These are phyloP conservation scores for Brassica rapa DNA, from an alignment of 345 rosid genomes.

Conservation along the genomic window DNA sequence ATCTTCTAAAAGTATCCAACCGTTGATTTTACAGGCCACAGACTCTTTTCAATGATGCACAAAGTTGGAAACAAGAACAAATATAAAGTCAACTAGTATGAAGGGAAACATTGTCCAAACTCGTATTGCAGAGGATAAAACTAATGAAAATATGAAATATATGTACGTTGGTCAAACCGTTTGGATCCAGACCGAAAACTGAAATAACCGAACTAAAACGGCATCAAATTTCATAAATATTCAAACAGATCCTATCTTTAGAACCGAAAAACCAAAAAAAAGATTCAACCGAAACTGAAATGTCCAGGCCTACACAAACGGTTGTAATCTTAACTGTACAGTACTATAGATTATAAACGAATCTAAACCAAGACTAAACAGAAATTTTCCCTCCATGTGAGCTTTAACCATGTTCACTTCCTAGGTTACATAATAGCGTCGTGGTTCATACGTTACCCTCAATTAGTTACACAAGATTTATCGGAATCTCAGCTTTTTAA, in stretches of 20 bases:
- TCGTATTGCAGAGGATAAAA: not conserved
- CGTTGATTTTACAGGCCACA: too few species aligned
- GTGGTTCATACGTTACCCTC: constrained; percentile 19
- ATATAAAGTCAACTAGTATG: not conserved
- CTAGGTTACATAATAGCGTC: not conserved
- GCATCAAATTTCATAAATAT: too few species aligned
- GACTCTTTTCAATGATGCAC: too few species aligned
- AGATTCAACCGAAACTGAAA: not conserved
- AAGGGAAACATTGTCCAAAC: not conserved
- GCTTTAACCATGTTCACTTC: not conserved
- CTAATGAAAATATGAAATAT: not conserved
- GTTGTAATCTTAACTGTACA: not conserved
- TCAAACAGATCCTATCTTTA: too few species aligned
- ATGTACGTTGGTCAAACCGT: not conserved
- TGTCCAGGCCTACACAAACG: not conserved
- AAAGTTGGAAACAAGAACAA: too few species aligned
- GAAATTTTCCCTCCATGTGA: not conserved
- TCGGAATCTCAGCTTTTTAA: not conserved
- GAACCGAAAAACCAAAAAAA: not conserved
- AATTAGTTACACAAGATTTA: not conserved
- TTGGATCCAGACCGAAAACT: too few species aligned
- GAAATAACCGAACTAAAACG: too few species aligned
- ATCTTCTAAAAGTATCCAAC: too few species aligned
- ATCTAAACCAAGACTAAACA: constrained; percentile 1
- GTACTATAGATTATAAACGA: not conserved